Conservation (phyloP, 1,139 yeast genomes). For the Lodderomyces oxycetoniae region DNA sequence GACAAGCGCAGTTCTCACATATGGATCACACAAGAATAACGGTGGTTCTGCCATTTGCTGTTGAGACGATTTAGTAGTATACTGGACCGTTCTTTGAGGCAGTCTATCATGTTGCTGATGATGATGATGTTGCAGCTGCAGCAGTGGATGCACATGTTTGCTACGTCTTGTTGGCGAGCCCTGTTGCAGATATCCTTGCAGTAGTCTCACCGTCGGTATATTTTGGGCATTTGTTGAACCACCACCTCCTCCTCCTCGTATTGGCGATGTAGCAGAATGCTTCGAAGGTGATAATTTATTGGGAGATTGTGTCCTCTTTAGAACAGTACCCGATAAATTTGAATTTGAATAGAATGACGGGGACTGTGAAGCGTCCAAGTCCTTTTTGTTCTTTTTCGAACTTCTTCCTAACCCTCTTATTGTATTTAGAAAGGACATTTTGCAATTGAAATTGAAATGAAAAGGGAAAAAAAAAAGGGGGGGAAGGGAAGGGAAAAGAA, state of each 20-base stretch:
- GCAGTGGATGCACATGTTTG: slow-evolving; percentile 14
- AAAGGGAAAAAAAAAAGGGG: neutral
- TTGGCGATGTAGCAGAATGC: slow-evolving; percentile 23
- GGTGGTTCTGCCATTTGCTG: slow-evolving; percentile 30
- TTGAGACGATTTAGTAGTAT: slow-evolving; percentile 1
- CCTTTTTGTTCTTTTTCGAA: slow-evolving; percentile 50
- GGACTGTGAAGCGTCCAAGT: slow-evolving; percentile 29
- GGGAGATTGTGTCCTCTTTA: slow-evolving; percentile 37
- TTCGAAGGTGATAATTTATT: slow-evolving; percentile 23
- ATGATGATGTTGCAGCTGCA: slow-evolving; percentile 19
- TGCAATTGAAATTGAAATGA: neutral
- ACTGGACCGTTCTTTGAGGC: slow-evolving; percentile 8
- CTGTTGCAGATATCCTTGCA: slow-evolving; percentile 6
- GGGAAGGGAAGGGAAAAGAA: neutral
- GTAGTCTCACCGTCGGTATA: slow-evolving; percentile 4
- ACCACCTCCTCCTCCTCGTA: slow-evolving; percentile 4
- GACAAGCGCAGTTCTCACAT: slow-evolving; percentile 87
- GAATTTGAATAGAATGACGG: slow-evolving; percentile 13
- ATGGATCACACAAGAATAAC: slow-evolving; percentile 84
- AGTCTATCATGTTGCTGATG: slow-evolving; percentile 15
- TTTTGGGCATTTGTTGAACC: slow-evolving; percentile 1
- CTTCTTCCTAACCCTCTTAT: slow-evolving; percentile 62
- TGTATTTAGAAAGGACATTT: slow-evolving; percentile 44
- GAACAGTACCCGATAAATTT: slow-evolving; percentile 29
- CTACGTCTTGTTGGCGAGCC: slow-evolving; percentile 33